Conservation (phyloP, 1,139 yeast species). For the Hemisphaericaspora xylofermentans region DNA sequence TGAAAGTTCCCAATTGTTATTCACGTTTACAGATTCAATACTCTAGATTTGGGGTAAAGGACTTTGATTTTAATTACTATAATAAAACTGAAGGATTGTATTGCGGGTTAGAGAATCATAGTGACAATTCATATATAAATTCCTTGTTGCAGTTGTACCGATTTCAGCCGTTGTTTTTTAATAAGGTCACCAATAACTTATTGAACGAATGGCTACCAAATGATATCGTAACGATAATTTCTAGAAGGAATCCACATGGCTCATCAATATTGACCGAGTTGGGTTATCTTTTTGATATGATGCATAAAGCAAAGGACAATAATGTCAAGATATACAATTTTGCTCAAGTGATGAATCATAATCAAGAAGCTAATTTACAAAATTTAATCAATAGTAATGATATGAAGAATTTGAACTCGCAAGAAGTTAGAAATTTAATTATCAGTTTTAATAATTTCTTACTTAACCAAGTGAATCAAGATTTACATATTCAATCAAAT, state of each 20-base stretch:
- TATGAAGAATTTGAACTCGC: conserved; percentile 34
- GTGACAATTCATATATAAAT: conserved; percentile 79
- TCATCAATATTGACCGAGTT: conserved; percentile 71
- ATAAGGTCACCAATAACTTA: conserved; percentile 56
- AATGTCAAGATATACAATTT: conserved; percentile 76
- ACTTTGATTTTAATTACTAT: conserved; percentile 86
- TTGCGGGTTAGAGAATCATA: conserved; percentile 88
- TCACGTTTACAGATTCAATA: conserved; percentile 74
- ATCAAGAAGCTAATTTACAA: conserved; percentile 44
- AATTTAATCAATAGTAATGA: conserved; percentile 56
- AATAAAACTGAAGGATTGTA: conserved; percentile 57
- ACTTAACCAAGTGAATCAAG: conserved; percentile 48
- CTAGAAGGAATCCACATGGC: conserved; percentile 37
- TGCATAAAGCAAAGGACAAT: conserved; percentile 73
- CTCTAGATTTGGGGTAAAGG: conserved; percentile 89
- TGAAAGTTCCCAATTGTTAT: conserved; percentile 67
- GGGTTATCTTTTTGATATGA: conserved; percentile 90
- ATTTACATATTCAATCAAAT: conserved; percentile 36
- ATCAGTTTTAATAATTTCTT: conserved; percentile 62
- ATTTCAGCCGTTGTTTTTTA: conserved; percentile 70
- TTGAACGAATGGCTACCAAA: conserved; percentile 59
- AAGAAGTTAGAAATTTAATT: conserved; percentile 39
- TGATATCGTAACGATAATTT: conserved; percentile 27
- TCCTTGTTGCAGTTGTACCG: conserved; percentile 80
- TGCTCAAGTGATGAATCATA: conserved; percentile 43